Base-by-base conservation (phyloP, 371 early-diverging fungal genomes). In the Haplosporangium sp. region DNA sequence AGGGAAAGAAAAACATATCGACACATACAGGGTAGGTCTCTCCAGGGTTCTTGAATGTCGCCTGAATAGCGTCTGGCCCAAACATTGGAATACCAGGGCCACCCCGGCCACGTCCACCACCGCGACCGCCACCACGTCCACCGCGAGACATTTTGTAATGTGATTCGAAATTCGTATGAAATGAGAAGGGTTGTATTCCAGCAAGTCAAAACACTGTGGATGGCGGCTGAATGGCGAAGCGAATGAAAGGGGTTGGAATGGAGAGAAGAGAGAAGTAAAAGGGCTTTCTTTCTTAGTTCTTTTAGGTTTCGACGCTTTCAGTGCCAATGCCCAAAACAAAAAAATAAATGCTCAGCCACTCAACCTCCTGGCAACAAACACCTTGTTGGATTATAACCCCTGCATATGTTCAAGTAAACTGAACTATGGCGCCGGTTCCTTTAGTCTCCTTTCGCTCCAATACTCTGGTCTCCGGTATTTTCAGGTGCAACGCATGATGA, bases 31-130 rank as follows among this genome's bases (percentile, higher is more conserved):
- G 77, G 21, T 71, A 77, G 45, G 71, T 71, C 40, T 71, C 77
- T 42, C 72, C 77, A 18, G 77, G 77, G 52, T 77, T 77, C 61
- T 70, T 77, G 54, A 77, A 77, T 6, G 77, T 77, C 16, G 77
- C 67, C 20, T 66, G 67, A 55, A 77, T 77, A 18, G 72, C 77
- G 21, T 77, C 77, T 8, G 77, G 77, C 21, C 77, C 77, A 67
- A 67, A 77, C 55, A 67, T 67, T 46, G 63, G 71, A 14, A 77
- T 64, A 21, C 59, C 61, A n/a, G 77, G 77, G 2, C 48, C 64
- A 11, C 77, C 68, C 5, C 67, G 59, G 21, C 76, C 58, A 7
- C 76, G 41, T 41, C 76, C 59, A n/a, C 76, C 59, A 4, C 77
- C 77, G n/a, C 76, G 65, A 12, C 77, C 64, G 2, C 77, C 67